A percentile compares a stretch with the other conserved stretches of the same genome.
These are phyloP conservation scores for Cenchrus fungigraminus DNA, from an alignment of 176 grass and related monocot genomes.

Conservation along the genomic window DNA sequence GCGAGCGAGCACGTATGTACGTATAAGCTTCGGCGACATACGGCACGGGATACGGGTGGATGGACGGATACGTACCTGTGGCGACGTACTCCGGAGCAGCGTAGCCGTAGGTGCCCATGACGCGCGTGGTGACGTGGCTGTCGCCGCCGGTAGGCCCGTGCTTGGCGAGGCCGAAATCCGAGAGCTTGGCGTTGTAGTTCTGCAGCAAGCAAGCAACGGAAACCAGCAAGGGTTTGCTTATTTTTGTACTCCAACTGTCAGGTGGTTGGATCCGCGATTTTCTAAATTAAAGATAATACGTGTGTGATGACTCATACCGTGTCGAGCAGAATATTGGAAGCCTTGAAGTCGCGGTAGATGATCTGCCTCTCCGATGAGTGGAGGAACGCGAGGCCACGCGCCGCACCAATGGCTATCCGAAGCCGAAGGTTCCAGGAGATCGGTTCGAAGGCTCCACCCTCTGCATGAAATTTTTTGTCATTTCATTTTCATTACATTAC, in stretches of 20 bases:
- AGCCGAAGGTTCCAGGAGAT: slow-evolving; percentile 56
- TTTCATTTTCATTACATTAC: not conserved
- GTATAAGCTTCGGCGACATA: not conserved
- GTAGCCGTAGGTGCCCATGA: slow-evolving; percentile 90
- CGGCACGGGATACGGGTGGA: not conserved
- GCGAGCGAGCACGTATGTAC: not conserved
- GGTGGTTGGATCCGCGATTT: too few species aligned
- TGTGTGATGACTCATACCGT: slow-evolving; percentile 33
- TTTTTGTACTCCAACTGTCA: too few species aligned
- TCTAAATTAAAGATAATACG: too few species aligned
- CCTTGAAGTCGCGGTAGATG: slow-evolving; percentile 80
- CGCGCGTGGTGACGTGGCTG: slow-evolving; percentile 78
- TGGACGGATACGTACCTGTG: slow-evolving; percentile 16
- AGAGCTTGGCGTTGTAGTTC: slow-evolving; percentile 30
- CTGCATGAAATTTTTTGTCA: slow-evolving; percentile 22
- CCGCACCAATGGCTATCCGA: slow-evolving; percentile 58
- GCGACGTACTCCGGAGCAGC: slow-evolving; percentile 92
- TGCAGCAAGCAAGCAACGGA: not conserved
- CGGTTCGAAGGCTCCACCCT: slow-evolving; percentile 49
- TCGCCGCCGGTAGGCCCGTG: slow-evolving; percentile 47
- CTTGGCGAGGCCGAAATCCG: slow-evolving; percentile 63
- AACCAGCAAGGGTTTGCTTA: not conserved
- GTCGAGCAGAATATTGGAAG: slow-evolving; percentile 77
- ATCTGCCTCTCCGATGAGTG: slow-evolving; percentile 73
- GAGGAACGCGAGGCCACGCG: slow-evolving; percentile 68